Base-by-base conservation (phyloP, 768 basidiomycete species). In the Trametes gibbosa region DNA sequence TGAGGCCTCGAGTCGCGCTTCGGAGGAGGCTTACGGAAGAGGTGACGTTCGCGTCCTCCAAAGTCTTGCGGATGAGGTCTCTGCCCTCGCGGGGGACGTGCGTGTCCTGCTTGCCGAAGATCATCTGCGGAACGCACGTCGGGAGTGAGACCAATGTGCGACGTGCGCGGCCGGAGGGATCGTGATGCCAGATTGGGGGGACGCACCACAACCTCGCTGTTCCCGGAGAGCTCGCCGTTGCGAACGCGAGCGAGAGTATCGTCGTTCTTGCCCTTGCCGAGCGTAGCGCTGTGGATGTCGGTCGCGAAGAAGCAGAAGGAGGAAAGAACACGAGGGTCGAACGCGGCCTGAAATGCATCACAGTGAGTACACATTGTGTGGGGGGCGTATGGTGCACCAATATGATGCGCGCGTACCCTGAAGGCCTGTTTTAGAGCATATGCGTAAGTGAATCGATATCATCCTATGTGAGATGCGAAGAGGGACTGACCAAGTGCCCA, bases 101-200 rank as follows among this genome's bases (percentile, higher is more conserved):
- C 0, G 94, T 97, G 72, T 98, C 95, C 87, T 95, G 92, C 70
- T 95, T 95, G 7, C 96, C 96, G 68, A 98, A 98, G 52, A 98
- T 93, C 89, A 97, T 89, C 84, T 95, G 60, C 39, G 19, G n/a
- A 24, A 53, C 1, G 34, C n/a, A 17, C 37, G 59, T 14, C 3
- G 1, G n/a, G 45, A 16, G 34, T 23, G 17, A 23, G 14, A 37
- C 7, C 24, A 13, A 25, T 19, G 37, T 16, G 24, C 13, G 53
- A 32, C 29, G 29, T 32, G 29, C 29, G 29, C 29, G 29, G 29
- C 29, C n/a, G n/a, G n/a, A n/a, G 29, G 29, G 29, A 32, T 32
- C 29, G 53, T 0, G 16, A 37, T 14, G 45, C 24, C 17, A 6
- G 29, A n/a, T n/a, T n/a, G 16, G 3, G 21, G n/a, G 10, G 32